Percentiles rank a stretch among this genome's conserved stretches.
phyloP scores from a whole-genome alignment of 108 stramenopile genomes.

The Seminavis robusta region DNA sequence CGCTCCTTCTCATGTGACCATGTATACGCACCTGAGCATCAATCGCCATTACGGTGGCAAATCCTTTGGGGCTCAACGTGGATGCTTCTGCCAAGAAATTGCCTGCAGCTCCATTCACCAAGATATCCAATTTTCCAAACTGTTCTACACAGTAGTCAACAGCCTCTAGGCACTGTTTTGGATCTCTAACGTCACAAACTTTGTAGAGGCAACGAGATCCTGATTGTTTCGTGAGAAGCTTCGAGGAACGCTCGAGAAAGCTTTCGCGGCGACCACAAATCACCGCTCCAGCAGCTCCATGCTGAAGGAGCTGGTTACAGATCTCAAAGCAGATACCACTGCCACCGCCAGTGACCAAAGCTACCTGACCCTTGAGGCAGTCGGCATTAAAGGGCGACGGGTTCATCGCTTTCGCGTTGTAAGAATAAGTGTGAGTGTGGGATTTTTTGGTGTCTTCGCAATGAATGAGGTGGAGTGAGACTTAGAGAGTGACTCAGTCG shows the following conservation, averaged over 20 bases:
- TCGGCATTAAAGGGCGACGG: constrained; percentile 64
- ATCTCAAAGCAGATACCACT: constrained; percentile 85
- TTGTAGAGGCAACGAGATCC: constrained; percentile 16
- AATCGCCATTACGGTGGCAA: constrained; percentile 92
- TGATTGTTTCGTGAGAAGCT: constrained; percentile 18
- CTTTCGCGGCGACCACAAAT: constrained; percentile 75
- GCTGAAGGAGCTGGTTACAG: constrained; percentile 65
- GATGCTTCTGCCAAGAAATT: constrained; percentile 89
- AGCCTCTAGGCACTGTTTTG: constrained; percentile 48
- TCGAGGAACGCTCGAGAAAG: constrained; percentile 65
- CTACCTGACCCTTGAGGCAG: constrained; percentile 71
- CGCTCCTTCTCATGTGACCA: too few species aligned
- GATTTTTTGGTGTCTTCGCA: too few species aligned
- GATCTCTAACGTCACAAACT: constrained; percentile 79
- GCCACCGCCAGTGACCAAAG: constrained; percentile 82
- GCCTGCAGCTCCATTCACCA: constrained; percentile 90
- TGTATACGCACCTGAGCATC: too few species aligned
- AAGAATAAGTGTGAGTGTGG: too few species aligned
- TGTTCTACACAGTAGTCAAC: constrained; percentile 47
- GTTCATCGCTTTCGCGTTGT: too few species aligned
- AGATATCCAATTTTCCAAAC: constrained; percentile 75
- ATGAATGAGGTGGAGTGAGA: too few species aligned
- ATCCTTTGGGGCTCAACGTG: constrained; percentile 83
- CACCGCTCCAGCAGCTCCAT: constrained; percentile 67
- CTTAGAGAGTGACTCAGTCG: too few species aligned